Evolutionary conservation across 352 stramenopile species (phyloP).

Genomic region (Phytophthora multivora): DNA sequence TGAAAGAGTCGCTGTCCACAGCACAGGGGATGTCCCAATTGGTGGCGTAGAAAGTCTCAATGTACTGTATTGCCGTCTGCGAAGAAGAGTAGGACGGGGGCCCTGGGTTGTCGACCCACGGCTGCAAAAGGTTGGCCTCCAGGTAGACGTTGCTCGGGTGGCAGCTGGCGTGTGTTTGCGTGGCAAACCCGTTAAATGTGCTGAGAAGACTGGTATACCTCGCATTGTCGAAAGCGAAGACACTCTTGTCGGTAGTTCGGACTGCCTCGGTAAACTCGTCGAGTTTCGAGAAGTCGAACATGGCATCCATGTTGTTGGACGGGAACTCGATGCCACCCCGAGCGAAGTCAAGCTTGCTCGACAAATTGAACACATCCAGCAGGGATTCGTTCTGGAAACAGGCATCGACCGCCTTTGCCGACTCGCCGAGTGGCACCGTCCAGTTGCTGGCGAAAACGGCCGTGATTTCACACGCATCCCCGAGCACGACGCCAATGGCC

Average conservation of each 20-base stretch:
- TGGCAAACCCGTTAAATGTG: constrained; percentile 36
- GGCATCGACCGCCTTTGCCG: constrained; percentile 54
- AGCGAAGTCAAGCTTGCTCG: constrained; percentile 60
- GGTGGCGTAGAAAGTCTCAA: too few species aligned
- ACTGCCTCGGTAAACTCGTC: constrained; percentile 31
- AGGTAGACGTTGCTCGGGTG: not conserved
- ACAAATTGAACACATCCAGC: constrained; percentile 64
- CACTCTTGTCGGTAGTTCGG: constrained; percentile 13
- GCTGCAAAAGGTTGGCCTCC: too few species aligned
- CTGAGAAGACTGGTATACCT: constrained; percentile 10
- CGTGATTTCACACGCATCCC: constrained; percentile 65
- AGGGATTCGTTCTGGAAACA: constrained; percentile 71
- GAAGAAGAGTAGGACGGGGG: too few species aligned
- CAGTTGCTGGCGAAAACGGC: constrained; percentile 55
- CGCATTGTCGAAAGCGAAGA: constrained; percentile 32
- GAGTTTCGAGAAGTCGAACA: constrained; percentile 56
- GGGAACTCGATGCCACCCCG: constrained; percentile 63
- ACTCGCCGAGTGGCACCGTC: constrained; percentile 55
- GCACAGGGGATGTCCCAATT: too few species aligned
- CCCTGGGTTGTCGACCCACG: too few species aligned
- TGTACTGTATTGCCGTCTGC: too few species aligned
- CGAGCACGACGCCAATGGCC: constrained; percentile 57
- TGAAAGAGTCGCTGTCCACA: not conserved
- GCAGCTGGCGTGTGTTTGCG: constrained; percentile 17
- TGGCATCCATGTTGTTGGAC: constrained; percentile 26